Conservation (phyloP, 805 yeast species). For the Diddensiella caesifluorescens region DNA sequence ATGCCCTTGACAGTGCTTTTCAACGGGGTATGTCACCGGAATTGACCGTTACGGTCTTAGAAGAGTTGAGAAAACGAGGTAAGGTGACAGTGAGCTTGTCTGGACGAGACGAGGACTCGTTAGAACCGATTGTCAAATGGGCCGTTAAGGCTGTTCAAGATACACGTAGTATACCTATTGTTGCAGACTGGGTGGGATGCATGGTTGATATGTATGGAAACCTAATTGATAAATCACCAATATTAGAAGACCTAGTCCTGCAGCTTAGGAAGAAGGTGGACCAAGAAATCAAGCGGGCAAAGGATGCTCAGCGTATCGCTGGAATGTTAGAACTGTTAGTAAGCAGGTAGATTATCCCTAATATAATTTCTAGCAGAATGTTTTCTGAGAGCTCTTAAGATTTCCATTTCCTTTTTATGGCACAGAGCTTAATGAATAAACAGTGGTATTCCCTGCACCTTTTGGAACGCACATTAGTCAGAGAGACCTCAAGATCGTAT, state of each 20-base stretch:
- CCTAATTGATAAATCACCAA: constrained; percentile 67
- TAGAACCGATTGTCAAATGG: constrained; percentile 88
- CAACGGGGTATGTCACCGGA: constrained; percentile 74
- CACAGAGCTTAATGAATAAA: too few species aligned
- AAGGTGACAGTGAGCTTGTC: constrained; percentile 76
- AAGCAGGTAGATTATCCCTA: neutral
- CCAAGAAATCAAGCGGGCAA: constrained; percentile 68
- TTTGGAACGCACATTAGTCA: too few species aligned
- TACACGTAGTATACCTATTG: constrained; percentile 58
- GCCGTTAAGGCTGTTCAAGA: constrained; percentile 70
- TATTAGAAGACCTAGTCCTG: constrained; percentile 65
- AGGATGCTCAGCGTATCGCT: constrained; percentile 81
- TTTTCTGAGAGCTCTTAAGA: too few species aligned
- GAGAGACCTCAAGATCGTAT: too few species aligned
- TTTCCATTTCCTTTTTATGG: too few species aligned
- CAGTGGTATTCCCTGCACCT: too few species aligned
- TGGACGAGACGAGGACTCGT: constrained; percentile 77
- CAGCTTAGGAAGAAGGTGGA: constrained; percentile 53
- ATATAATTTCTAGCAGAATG: too few species aligned
- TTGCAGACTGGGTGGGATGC: constrained; percentile 64
- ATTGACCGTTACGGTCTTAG: constrained; percentile 72
- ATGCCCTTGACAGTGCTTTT: constrained; percentile 85
- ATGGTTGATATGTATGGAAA: constrained; percentile 70
- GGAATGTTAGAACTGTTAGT: constrained; percentile 85
- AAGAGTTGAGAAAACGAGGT: constrained; percentile 83